A percentile compares a stretch with the other conserved stretches of the same genome.
phyloP scores from a whole-genome alignment of 2,329 filamentous ascomycete genomes.

The Beauveria australis region DNA sequence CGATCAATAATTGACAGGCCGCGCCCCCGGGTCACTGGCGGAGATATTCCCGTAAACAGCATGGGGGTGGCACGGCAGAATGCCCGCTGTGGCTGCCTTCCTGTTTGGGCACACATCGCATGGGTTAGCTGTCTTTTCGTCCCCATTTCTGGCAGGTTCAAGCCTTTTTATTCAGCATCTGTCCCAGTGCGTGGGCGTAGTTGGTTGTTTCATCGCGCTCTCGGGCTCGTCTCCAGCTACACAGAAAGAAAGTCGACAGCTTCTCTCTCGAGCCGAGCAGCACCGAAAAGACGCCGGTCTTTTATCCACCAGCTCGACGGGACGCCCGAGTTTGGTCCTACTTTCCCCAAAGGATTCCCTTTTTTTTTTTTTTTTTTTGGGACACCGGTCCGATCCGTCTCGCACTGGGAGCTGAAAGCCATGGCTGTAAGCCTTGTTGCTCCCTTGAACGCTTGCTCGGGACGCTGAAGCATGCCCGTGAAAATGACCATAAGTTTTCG shows the following conservation, averaged over 20 bases:
- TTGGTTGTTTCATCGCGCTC: not conserved
- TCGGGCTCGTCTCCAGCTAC: not conserved
- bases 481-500: not conserved
- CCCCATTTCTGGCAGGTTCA: not conserved
- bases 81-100: not conserved
- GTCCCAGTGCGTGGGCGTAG: too few species aligned
- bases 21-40: not conserved
- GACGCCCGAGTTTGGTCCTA: not conserved
- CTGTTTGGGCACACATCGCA: not conserved
- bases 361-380: not conserved
- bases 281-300: not conserved
- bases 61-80: not conserved
- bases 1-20: not conserved
- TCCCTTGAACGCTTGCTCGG: not conserved
- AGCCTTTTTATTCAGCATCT: not conserved
- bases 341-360: not conserved
- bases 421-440: not conserved
- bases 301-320: not conserved
- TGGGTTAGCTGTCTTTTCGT: not conserved
- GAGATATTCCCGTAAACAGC: not conserved
- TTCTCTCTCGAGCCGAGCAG: not conserved
- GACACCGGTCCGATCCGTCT: not conserved
- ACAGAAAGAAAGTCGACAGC: not conserved
- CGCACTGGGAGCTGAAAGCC: not conserved
- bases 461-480: not conserved